A percentile compares a stretch with the other conserved stretches of the same genome.
These are phyloP conservation scores for Trypanosoma congolense DNA, from an alignment of 208 protist genomes.

Conservation along the genomic window DNA sequence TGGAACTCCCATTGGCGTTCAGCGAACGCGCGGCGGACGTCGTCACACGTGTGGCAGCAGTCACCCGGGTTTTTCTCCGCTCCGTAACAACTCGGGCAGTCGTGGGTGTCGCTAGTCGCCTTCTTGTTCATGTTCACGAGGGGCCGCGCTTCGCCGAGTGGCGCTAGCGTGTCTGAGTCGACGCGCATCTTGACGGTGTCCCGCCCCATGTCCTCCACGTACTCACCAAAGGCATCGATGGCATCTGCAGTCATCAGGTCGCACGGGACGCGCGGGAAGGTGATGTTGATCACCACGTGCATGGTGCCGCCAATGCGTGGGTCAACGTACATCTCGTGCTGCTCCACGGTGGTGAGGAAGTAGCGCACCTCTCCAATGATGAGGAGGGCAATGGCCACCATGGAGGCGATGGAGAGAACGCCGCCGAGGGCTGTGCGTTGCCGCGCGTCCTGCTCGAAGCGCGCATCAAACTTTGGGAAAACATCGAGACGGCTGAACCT, in stretches of 20 bases:
- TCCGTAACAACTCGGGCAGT: constrained; percentile 83
- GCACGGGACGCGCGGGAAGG: constrained; percentile 69
- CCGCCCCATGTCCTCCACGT: constrained; percentile 22
- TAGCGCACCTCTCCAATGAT: constrained; percentile 62
- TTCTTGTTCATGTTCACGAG: constrained; percentile 38
- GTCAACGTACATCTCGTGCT: constrained; percentile 77
- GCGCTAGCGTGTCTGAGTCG: constrained; percentile 27
- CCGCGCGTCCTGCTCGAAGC: constrained; percentile 72
- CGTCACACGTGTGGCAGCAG: constrained; percentile 84
- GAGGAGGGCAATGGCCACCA: constrained; percentile 51
- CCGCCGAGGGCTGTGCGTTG: constrained; percentile 51
- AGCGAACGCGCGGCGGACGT: constrained; percentile 61
- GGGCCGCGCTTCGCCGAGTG: constrained; percentile 32
- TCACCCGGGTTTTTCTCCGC: constrained; percentile 46
- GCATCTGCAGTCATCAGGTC: constrained; percentile 71
- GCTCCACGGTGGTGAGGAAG: constrained; percentile 52
- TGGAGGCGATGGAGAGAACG: constrained; percentile 42
- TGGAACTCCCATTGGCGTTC: constrained; percentile 61
- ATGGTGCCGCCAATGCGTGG: constrained; percentile 52
- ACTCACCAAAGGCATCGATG: constrained; percentile 65
- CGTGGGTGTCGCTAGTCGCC: constrained; percentile 34
- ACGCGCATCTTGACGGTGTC: constrained; percentile 58
- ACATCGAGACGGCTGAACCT: constrained; percentile 62
- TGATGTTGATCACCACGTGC: constrained; percentile 63
- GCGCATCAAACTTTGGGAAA: constrained; percentile 87